Percentiles rank a stretch among this genome's conserved stretches.
Evolutionary conservation across 495 filamentous ascomycete genomes (phyloP).

Genomic region (Aspergillus cristatus): DNA sequence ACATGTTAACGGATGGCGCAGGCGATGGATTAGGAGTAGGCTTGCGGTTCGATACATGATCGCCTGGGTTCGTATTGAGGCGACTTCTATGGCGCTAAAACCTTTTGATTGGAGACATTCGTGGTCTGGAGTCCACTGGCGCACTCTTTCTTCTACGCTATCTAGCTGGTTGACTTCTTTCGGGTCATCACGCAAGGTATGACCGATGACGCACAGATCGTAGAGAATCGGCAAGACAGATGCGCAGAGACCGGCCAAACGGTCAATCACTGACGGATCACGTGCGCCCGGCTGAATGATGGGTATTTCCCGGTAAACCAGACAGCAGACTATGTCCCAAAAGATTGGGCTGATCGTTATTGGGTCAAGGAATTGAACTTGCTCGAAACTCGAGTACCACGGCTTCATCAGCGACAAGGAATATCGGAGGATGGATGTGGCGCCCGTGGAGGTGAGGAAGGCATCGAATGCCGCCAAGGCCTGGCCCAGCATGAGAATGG

Average conservation of each 20-base stretch:
- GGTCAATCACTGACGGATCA: conserved; percentile 21
- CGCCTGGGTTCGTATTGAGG: conserved; percentile 24
- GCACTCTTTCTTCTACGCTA: conserved; percentile 14
- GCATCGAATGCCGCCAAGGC: conserved; percentile 2
- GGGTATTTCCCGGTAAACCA: conserved; percentile 22
- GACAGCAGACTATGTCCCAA: conserved; percentile 23
- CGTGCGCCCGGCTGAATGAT: conserved; percentile 19
- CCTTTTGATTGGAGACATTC: conserved; percentile 5
- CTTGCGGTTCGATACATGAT: conserved; percentile 21
- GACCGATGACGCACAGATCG: conserved; percentile 23
- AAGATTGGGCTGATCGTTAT: conserved; percentile 23
- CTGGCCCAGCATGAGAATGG: conserved; percentile 2
- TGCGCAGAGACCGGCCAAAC: conserved; percentile 21
- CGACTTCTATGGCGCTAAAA: conserved; percentile 15
- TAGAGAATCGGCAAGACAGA: conserved; percentile 22
- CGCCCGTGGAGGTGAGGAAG: neutral
- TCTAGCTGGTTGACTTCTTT: conserved; percentile 7
- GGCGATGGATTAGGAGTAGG: conserved; percentile 23
- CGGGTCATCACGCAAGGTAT: conserved; percentile 9
- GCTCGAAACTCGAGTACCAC: conserved; percentile 19
- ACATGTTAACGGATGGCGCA: conserved; percentile 21
- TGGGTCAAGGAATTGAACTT: conserved; percentile 17
- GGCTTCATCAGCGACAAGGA: conserved; percentile 7
- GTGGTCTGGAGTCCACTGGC: conserved; percentile 16
- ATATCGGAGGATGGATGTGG: conserved; percentile 1